Evolutionary conservation across 306 rosid genomes (phyloP).

Genomic region (Lathyrus aphaca): DNA sequence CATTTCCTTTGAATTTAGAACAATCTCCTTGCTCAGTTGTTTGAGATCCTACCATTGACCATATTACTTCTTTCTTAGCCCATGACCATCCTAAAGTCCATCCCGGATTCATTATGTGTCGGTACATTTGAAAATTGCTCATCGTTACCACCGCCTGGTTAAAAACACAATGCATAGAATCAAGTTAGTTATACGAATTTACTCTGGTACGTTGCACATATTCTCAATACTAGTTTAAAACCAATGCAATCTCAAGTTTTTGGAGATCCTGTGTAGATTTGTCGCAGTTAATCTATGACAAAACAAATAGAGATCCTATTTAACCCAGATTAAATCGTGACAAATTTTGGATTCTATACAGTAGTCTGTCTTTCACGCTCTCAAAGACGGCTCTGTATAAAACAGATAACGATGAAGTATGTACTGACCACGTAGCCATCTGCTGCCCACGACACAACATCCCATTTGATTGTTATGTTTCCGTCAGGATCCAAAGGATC

Average conservation of each 20-base stretch:
- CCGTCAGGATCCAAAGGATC: constrained; percentile 99
- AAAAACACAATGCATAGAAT: background rate
- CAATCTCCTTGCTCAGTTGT: constrained; percentile 97
- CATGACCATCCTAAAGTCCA: constrained; percentile 93
- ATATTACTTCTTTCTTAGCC: constrained; percentile 93
- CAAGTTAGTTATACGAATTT: background rate
- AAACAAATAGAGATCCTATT: too few relatives aligned
- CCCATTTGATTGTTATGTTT: constrained; percentile 93
- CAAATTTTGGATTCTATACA: too few relatives aligned
- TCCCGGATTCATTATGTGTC: constrained; percentile 86
- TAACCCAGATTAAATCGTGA: too few relatives aligned
- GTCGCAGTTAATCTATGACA: too few relatives aligned
- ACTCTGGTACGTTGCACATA: too few relatives aligned
- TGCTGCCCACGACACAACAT: constrained; percentile 92
- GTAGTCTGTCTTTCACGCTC: too few relatives aligned
- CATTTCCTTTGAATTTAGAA: constrained; percentile 82
- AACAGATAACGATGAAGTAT: constrained; percentile 16
- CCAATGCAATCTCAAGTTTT: too few relatives aligned
- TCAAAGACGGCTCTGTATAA: background rate
- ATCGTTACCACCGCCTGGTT: constrained; percentile 73
- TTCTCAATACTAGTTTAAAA: too few relatives aligned
- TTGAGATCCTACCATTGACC: constrained; percentile 85
- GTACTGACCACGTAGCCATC: constrained; percentile 89
- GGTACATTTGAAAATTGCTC: constrained; percentile 86
- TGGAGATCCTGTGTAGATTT: too few relatives aligned